These are phyloP conservation scores for Tieghemostelium lacteum DNA, from an alignment of 78 protist genomes.

Conservation along the genomic window DNA sequence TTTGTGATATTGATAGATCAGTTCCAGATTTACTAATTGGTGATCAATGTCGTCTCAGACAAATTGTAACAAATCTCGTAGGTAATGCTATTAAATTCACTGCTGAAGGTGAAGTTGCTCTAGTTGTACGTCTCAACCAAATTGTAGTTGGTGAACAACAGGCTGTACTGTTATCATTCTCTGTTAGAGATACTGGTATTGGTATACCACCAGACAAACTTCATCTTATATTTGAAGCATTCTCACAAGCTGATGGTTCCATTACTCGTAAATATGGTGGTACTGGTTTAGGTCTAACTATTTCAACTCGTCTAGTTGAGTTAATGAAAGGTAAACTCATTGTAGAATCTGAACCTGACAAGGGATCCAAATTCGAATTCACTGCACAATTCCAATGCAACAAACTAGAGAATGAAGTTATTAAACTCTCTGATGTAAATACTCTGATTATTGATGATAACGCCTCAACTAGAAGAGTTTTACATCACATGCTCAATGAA, in stretches of 20 bases:
- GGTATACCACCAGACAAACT: conserved; percentile 80
- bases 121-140: not conserved
- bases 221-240: conserved; percentile 70
- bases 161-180: conserved; percentile 10
- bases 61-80: conserved; percentile 77
- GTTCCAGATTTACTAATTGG: conserved; percentile 68
- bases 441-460: conserved; percentile 79
- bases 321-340: conserved; percentile 81
- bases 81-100: conserved; percentile 82
- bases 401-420: not conserved
- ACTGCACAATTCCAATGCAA: conserved; percentile 66
- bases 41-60: conserved; percentile 79
- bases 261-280: conserved; percentile 87
- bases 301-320: conserved; percentile 81
- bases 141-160: not conserved
- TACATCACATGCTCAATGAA: conserved; percentile 20
- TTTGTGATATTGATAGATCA: conserved; percentile 56
- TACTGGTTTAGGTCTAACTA: conserved; percentile 90
- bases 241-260: conserved; percentile 87
- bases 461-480: conserved; percentile 21
- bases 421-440: conserved; percentile 30
- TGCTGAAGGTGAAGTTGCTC: conserved; percentile 74
- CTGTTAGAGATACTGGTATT: conserved; percentile 79
- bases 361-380: conserved; percentile 69
- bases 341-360: conserved; percentile 53